These are phyloP conservation scores for Aspergillus clavatus DNA, from an alignment of 2,329 filamentous ascomycete genomes.

Conservation along the genomic window DNA sequence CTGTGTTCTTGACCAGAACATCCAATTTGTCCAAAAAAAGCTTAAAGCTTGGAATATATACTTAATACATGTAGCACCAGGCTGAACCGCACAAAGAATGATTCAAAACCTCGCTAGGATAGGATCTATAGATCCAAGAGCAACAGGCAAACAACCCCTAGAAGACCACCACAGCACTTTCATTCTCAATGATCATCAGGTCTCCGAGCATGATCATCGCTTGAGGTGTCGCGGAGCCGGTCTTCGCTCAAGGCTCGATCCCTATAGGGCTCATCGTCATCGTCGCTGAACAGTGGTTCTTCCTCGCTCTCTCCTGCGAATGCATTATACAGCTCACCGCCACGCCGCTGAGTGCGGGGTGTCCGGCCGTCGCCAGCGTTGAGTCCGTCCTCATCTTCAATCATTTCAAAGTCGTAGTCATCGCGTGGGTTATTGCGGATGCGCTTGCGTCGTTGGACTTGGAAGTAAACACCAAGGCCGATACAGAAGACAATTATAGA, in stretches of 20 bases:
- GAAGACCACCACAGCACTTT: too few relatives aligned
- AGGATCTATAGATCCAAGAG: too few relatives aligned
- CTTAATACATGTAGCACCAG: neutral
- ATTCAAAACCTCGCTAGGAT: slow-evolving; percentile 4
- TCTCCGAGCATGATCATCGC: slow-evolving; percentile 13
- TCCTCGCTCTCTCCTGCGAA: slow-evolving; percentile 92
- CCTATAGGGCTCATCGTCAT: slow-evolving; percentile 36
- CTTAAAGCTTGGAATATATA: slow-evolving; percentile 10
- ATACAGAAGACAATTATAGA: slow-evolving; percentile 80
- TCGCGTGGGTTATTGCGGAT: slow-evolving; percentile 70
- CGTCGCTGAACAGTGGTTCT: slow-evolving; percentile 49
- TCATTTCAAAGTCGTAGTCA: slow-evolving; percentile 89
- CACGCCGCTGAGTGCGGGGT: slow-evolving; percentile 52
- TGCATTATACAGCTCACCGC: slow-evolving; percentile 92
- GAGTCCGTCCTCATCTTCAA: slow-evolving; percentile 70
- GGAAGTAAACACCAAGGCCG: slow-evolving; percentile 76
- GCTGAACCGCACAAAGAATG: slow-evolving; percentile 9
- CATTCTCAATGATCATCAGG: slow-evolving; percentile 3
- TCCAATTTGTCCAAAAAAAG: neutral
- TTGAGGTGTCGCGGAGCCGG: slow-evolving; percentile 12
- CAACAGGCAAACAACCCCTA: too few relatives aligned
- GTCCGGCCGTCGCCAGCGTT: slow-evolving; percentile 45
- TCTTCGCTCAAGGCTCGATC: slow-evolving; percentile 26
- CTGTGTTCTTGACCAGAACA: neutral
- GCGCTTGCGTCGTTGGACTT: slow-evolving; percentile 70